Evolutionary conservation across 2,329 filamentous ascomycete species (phyloP).

Genomic region (Fusarium tjaetaba): DNA sequence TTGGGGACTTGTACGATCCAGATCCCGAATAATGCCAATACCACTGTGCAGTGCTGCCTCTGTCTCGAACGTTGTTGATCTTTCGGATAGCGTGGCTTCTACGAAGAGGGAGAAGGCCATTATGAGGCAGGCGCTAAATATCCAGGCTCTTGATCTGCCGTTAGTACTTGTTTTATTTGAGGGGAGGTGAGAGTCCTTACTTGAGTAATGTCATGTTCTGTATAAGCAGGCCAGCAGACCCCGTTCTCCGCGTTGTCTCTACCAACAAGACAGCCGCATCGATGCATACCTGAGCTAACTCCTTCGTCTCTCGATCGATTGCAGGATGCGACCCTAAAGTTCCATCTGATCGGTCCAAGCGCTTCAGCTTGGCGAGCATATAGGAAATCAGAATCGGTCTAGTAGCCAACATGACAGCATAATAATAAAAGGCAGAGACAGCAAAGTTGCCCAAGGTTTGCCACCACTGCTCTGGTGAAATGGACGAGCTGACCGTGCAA

Average conservation of each 20-base stretch:
- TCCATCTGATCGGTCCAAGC: not conserved
- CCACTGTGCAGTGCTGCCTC: not conserved
- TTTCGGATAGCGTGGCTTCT: not conserved
- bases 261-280: not conserved
- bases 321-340: too few species aligned
- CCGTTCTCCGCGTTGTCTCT: not conserved
- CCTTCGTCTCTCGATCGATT: not conserved
- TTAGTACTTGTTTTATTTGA: rapidly evolving
- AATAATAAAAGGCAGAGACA: not conserved
- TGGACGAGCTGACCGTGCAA: not conserved
- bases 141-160: not conserved
- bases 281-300: not conserved
- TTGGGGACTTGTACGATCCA: not conserved
- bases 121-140: not conserved
- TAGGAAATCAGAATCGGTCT: not conserved
- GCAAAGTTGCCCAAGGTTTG: not conserved
- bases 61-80: not conserved
- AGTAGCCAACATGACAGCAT: not conserved
- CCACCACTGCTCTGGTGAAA: not conserved
- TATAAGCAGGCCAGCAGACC: not conserved
- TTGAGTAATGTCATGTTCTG: not conserved
- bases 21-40: not conserved
- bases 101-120: not conserved
- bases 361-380: not conserved
- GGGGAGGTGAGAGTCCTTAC: rapidly evolving